Base-by-base conservation (phyloP, 345 rosid genomes). In the Salix exigua region DNA sequence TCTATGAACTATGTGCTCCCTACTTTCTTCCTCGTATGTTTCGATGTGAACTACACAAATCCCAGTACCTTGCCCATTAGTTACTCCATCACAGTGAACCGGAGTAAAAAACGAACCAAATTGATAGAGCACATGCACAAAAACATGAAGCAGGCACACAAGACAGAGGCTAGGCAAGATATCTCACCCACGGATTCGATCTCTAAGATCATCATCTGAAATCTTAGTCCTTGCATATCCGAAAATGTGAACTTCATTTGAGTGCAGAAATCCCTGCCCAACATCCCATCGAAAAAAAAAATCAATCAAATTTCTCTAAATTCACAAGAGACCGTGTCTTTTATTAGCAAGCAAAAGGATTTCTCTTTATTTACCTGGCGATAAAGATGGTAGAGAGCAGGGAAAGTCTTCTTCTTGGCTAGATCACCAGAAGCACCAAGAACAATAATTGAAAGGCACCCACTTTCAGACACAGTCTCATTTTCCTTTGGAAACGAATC, bases 401-500 rank as follows among this genome's bases (percentile, higher is more conserved):
- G 97, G 77, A 94, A 94, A 75, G 98, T 94, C 87, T 94, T 94
- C 88, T 94, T 94, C 90, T 92, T 94, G 73, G 98, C 98, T 74
- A 94, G 96, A 89, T 94, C 98, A 83, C 98, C 97, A 78, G 97
- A 92, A 73, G 98, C 98, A 80, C 98, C 98, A 37, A 94, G 92
- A 73, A 94, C 97, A 42, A 91, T 72, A 76, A 94, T 86, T 13
- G 98, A 92, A 73, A 96, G 94, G 83, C 97, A 88, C 37, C 99
- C 98, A 61, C 89, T 85, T 87, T 91, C 99, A 4, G 81, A 67
- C 73, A 75, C 88, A 77, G 60, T 48, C 50, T 83, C 95, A 5
- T 74, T 21, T 35, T 89, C 92, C 53, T 51, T 82, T 2, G 53
- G 44, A 73, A 88, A 81, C 12, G 93, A 87, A 12, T 91, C 89